phyloP scores from a whole-genome alignment of 768 basidiomycete genomes.

The Amanita molliuscula region DNA sequence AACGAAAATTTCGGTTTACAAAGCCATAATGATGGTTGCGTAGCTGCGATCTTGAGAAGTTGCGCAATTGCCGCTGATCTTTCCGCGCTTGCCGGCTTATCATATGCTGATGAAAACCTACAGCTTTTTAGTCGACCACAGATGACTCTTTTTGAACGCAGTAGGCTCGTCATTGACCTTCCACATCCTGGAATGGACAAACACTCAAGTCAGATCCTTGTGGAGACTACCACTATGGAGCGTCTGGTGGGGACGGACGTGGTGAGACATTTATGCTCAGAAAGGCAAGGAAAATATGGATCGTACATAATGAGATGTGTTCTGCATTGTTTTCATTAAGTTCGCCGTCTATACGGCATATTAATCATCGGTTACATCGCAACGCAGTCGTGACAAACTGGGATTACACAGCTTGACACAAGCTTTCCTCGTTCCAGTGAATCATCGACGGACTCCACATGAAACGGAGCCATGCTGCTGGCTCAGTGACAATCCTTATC shows the following conservation, averaged over 20 bases:
- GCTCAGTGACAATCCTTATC: not conserved
- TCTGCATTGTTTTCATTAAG: not conserved
- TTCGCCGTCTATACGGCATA: not conserved
- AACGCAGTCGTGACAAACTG: not conserved
- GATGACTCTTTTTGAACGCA: not conserved
- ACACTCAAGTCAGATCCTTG: not conserved
- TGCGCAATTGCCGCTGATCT: not conserved
- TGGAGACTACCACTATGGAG: not conserved
- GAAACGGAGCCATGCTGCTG: not conserved
- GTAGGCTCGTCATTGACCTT: not conserved
- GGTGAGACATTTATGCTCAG: not conserved
- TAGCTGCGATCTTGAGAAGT: not conserved
- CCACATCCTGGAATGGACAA: not conserved
- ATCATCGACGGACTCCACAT: not conserved
- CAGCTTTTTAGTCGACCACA: not conserved
- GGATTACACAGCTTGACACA: not conserved
- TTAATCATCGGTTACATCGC: not conserved
- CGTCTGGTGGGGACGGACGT: not conserved
- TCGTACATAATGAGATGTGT: not conserved
- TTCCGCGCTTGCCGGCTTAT: not conserved
- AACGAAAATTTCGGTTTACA: not conserved
- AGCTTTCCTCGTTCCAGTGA: not conserved
- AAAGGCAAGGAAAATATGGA: not conserved
- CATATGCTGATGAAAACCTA: not conserved
- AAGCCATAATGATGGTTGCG: not conserved